A percentile compares a stretch with the other conserved stretches of the same genome.
Evolutionary conservation across 139 green algal genomes (phyloP).

Genomic region (Closterium sp.): DNA sequence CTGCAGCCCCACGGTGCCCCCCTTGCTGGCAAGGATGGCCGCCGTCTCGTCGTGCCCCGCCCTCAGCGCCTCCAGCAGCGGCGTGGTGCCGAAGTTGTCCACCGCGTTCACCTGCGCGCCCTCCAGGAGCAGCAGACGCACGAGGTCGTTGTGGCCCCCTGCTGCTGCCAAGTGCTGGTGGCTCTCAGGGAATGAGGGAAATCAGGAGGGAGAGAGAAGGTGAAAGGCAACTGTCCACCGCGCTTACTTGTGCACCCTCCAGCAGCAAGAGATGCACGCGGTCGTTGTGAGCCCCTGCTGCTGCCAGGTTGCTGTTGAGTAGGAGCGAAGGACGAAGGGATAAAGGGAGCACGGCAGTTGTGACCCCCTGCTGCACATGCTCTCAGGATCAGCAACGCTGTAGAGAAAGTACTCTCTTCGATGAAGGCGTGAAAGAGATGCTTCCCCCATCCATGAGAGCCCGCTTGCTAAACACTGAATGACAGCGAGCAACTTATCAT

Average conservation of each 20-base stretch:
- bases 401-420: background rate
- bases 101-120: background rate
- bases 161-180: conserved; percentile 4
- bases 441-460: background rate
- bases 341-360: too few relatives aligned
- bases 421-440: too few relatives aligned
- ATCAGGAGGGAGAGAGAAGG: background rate
- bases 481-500: too few relatives aligned
- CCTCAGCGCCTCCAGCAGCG: background rate
- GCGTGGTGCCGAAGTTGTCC: conserved; percentile 19
- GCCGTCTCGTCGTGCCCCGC: background rate
- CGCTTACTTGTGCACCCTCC: too few relatives aligned
- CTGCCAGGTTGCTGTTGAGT: too few relatives aligned
- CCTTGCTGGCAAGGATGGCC: background rate
- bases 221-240: too few relatives aligned
- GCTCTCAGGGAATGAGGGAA: background rate
- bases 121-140: conserved; percentile 2
- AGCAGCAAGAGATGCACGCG: too few relatives aligned
- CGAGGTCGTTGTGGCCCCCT: background rate
- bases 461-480: background rate
- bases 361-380: too few relatives aligned
- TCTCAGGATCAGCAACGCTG: too few relatives aligned
- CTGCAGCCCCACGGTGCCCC: background rate
- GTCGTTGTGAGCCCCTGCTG: too few relatives aligned
- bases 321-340: background rate